Evolutionary conservation across 2,329 filamentous ascomycete species (phyloP).

Genomic region (Cryphonectria naterciae): DNA sequence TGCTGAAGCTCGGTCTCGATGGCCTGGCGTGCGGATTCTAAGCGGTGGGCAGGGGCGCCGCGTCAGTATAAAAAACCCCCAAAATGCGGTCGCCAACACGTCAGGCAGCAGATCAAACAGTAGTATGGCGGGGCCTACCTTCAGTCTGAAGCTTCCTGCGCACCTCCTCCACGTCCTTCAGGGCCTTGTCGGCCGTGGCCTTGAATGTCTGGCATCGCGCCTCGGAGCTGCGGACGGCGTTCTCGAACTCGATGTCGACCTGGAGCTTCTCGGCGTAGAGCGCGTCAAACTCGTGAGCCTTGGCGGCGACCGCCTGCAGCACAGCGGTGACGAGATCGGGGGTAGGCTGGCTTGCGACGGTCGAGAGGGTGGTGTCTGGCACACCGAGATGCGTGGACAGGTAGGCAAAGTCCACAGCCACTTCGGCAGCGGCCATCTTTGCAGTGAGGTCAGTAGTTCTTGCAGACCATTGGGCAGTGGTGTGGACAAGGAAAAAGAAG

Average conservation of each 20-base stretch:
- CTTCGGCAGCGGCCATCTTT: slow-evolving; percentile 60
- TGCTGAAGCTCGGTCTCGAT: slow-evolving; percentile 82
- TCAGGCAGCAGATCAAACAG: slow-evolving; percentile 15
- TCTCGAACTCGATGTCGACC: slow-evolving; percentile 90
- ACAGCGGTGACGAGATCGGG: slow-evolving; percentile 76
- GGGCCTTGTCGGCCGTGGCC: slow-evolving; percentile 77
- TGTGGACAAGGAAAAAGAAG: background rate
- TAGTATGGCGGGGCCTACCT: slow-evolving; percentile 56
- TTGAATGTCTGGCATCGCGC: slow-evolving; percentile 82
- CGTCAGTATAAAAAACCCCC: slow-evolving; percentile 12
- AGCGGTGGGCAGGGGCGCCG: slow-evolving; percentile 30
- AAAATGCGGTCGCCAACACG: slow-evolving; percentile 14
- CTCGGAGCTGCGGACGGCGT: slow-evolving; percentile 81
- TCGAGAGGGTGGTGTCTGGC: slow-evolving; percentile 65
- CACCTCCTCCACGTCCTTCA: slow-evolving; percentile 81
- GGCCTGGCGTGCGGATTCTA: slow-evolving; percentile 76
- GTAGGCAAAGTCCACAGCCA: slow-evolving; percentile 69
- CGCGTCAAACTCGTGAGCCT: slow-evolving; percentile 81
- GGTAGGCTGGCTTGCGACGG: slow-evolving; percentile 70
- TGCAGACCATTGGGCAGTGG: slow-evolving; percentile 24
- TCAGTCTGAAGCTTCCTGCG: slow-evolving; percentile 80
- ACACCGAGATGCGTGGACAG: slow-evolving; percentile 73
- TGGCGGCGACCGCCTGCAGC: slow-evolving; percentile 73
- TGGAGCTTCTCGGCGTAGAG: slow-evolving; percentile 87
- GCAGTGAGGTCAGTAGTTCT: slow-evolving; percentile 26